phyloP scores from a whole-genome alignment of 148 eudicot species.

The Chenopodium formosanum region DNA sequence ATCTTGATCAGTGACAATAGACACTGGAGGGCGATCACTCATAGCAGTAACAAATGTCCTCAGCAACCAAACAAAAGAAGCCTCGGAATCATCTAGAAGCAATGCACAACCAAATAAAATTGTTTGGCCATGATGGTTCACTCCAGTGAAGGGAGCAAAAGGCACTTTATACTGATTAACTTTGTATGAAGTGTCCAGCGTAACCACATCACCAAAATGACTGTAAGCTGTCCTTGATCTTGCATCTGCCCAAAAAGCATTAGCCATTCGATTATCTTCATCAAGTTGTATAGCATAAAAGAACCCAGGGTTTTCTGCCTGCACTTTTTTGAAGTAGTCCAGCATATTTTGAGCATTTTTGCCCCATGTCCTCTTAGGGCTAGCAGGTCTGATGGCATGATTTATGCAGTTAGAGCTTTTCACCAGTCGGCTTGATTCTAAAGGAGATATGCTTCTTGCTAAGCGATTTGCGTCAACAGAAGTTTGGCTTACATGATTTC shows the following conservation, averaged over 20 bases:
- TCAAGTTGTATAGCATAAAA: constrained; percentile 91
- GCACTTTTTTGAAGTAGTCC: constrained; percentile 89
- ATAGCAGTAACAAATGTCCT: constrained; percentile 87
- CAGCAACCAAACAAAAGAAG: constrained; percentile 78
- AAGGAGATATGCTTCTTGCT: constrained; percentile 43
- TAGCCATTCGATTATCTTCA: constrained; percentile 79
- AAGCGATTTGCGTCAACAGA: constrained; percentile 40
- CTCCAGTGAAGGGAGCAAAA: constrained; percentile 82
- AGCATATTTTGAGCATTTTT: constrained; percentile 86
- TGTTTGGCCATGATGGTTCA: constrained; percentile 85
- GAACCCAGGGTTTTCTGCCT: constrained; percentile 94
- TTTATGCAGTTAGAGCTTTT: constrained; percentile 43
- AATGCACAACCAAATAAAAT: constrained; percentile 85
- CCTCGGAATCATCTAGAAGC: constrained; percentile 91
- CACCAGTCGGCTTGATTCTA: constrained; percentile 41
- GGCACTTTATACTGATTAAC: constrained; percentile 68
- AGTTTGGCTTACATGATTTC: constrained; percentile 40
- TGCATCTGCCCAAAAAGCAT: constrained; percentile 91
- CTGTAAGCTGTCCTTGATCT: constrained; percentile 80
- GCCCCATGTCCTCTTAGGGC: constrained; percentile 58
- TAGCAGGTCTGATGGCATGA: constrained; percentile 37
- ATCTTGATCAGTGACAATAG: constrained; percentile 70
- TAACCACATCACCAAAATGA: constrained; percentile 81
- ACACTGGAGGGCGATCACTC: constrained; percentile 63
- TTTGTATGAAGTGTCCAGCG: constrained; percentile 68